Conservation (phyloP, 257 asterid genomes). For the Lycium barbarum region DNA sequence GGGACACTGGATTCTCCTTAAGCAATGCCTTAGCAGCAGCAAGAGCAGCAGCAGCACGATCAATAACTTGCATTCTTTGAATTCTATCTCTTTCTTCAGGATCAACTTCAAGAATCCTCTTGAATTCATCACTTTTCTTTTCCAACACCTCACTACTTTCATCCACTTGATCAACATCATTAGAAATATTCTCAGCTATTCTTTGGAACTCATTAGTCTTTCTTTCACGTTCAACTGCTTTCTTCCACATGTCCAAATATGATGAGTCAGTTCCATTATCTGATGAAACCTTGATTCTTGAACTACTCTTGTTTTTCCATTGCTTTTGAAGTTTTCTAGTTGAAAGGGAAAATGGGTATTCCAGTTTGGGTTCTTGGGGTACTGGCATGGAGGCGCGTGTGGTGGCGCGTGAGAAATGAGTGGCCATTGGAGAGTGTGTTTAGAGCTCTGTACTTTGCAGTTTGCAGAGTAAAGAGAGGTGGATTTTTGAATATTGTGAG, state of each 20-base stretch:
- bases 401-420: slow-evolving; percentile 49
- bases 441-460: neutral
- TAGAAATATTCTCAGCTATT: slow-evolving; percentile 44
- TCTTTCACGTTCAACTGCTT: slow-evolving; percentile 72
- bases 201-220: slow-evolving; percentile 65
- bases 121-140: slow-evolving; percentile 66
- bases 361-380: slow-evolving; percentile 35
- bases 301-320: slow-evolving; percentile 30
- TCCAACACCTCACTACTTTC: slow-evolving; percentile 57
- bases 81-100: slow-evolving; percentile 78
- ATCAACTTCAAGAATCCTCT: slow-evolving; percentile 71
- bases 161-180: slow-evolving; percentile 25
- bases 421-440: slow-evolving; percentile 53
- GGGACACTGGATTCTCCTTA: slow-evolving; percentile 53
- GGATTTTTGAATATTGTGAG: slow-evolving; percentile 34
- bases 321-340: slow-evolving; percentile 26
- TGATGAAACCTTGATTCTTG: slow-evolving; percentile 51
- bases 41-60: slow-evolving; percentile 98
- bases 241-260: slow-evolving; percentile 93
- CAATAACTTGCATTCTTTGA: slow-evolving; percentile 90
- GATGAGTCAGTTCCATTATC: slow-evolving; percentile 61
- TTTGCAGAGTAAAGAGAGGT: slow-evolving; percentile 22
- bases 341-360: slow-evolving; percentile 39
- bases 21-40: slow-evolving; percentile 85
- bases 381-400: slow-evolving; percentile 59